These are phyloP conservation scores for Heritiera fomes DNA, from an alignment of 345 rosid species.

Conservation along the genomic window DNA sequence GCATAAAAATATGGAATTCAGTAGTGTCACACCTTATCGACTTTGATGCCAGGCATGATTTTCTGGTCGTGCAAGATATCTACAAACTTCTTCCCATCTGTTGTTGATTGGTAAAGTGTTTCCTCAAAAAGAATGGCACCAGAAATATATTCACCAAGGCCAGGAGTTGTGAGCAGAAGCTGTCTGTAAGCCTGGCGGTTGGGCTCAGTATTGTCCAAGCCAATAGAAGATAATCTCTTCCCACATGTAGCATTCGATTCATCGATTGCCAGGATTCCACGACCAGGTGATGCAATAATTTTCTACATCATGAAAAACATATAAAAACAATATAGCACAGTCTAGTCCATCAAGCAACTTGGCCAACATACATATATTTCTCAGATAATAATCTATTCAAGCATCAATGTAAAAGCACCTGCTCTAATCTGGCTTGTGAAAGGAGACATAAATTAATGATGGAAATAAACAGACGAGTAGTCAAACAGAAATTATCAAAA, in stretches of 20 bases:
- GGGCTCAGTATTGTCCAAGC: slow-evolving; percentile 79
- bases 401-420: not conserved
- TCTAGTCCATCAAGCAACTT: not conserved
- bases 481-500: not conserved
- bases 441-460: not conserved
- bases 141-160: slow-evolving; percentile 91
- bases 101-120: slow-evolving; percentile 92
- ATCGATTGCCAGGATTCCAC: slow-evolving; percentile 89
- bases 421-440: not conserved
- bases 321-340: not conserved
- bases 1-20: not conserved
- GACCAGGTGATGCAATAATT: slow-evolving; percentile 88
- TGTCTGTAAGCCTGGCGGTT: slow-evolving; percentile 95
- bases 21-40: slow-evolving; percentile 67
- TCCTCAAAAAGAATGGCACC: slow-evolving; percentile 97
- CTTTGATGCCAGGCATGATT: slow-evolving; percentile 94
- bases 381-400: not conserved
- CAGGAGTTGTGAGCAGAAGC: slow-evolving; percentile 85
- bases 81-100: slow-evolving; percentile 82
- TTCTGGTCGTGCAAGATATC: slow-evolving; percentile 75
- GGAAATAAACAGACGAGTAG: not conserved
- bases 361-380: not conserved
- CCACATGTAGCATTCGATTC: slow-evolving; percentile 98
- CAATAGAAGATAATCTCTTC: slow-evolving; percentile 86
- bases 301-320: slow-evolving; percentile 44